These are phyloP conservation scores for Pseudoturritis turrita DNA, from an alignment of 345 rosid genomes.

Conservation along the genomic window DNA sequence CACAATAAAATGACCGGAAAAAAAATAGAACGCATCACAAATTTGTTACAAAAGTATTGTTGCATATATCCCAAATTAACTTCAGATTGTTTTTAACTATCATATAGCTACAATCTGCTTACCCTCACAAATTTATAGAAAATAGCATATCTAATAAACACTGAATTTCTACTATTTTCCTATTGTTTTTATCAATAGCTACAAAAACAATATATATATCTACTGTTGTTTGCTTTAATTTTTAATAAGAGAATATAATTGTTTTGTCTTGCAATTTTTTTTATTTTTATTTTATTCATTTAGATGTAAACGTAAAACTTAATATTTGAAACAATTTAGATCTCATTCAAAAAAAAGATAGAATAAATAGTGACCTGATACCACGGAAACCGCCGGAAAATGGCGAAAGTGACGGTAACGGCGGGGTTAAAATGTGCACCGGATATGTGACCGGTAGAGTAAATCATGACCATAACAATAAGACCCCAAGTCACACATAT, in stretches of 20 bases:
- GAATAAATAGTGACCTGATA: slow-evolving; percentile 32
- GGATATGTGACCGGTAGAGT: slow-evolving; percentile 67
- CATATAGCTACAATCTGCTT: background rate
- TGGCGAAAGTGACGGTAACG: slow-evolving; percentile 57
- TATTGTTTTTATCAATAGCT: background rate
- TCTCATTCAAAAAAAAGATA: background rate
- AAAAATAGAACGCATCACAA: background rate
- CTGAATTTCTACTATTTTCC: background rate
- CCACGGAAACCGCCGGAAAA: slow-evolving; percentile 51
- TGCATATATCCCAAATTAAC: background rate
- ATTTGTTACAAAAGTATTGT: background rate
- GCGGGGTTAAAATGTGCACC: slow-evolving; percentile 86
- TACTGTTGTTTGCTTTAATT: no score
- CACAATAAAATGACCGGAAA: no score
- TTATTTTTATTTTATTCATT: background rate
- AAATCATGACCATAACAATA: slow-evolving; percentile 70
- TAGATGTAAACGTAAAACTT: background rate
- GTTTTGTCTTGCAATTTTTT: background rate
- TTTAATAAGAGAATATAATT: background rate
- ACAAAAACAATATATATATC: no score
- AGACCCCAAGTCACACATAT: slow-evolving; percentile 63
- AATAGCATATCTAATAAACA: background rate
- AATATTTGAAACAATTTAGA: background rate
- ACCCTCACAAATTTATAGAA: background rate
- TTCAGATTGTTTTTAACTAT: background rate